Base-by-base conservation (phyloP, 768 basidiomycete genomes). In the Trametes maxima region DNA sequence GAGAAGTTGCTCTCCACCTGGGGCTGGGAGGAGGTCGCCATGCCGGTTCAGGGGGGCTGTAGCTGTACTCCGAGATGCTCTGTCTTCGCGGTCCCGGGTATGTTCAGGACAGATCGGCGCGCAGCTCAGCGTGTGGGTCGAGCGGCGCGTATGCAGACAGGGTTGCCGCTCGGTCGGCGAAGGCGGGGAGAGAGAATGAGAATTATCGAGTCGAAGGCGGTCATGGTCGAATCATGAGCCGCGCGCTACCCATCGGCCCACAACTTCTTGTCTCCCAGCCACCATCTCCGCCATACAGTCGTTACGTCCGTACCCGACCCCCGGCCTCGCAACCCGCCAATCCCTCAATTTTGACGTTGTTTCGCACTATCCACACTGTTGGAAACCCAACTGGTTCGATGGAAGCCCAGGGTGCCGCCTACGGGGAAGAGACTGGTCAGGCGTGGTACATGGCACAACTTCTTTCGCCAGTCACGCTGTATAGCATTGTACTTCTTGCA, bases 1-100 rank as follows among this genome's bases (percentile, higher is more conserved):
- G 92, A 94, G 77, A 96, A 95, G 7, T 79, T 62, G 25, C 44
- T 43, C 8, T 56, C 58, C 33, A 21, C 45, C 24, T 64, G 59
- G 37, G 59, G 19, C 53, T 59, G 52, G 17, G 53, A 19, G 19
- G 63, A 55, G 60, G 63, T 63, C 44, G 62, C 43, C 63, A 64
- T 64, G 25, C 19, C 50, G 39, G 10, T 22, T 16, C 28, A 14
- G 28, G 28, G 39, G 39, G 39, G 8, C 28, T 33, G 28, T 8
- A 33, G 28, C 28, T 33, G 28, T 33, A 8, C 28, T 33, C 28
- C 28, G 28, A 8, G 28, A 33, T 33, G 28, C 28, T 33, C 28
- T 33, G 28, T 3, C 28, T 33, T 33, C 28, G 28, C 28, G 28
- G 8, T 44, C 2, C 8, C 8, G 43, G 21, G n/a, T 44, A 44